Percentiles rank a stretch among this genome's conserved stretches.
Conservation (phyloP, 768 basidiomycete genomes). For the Lentinus brumalis region DNA sequence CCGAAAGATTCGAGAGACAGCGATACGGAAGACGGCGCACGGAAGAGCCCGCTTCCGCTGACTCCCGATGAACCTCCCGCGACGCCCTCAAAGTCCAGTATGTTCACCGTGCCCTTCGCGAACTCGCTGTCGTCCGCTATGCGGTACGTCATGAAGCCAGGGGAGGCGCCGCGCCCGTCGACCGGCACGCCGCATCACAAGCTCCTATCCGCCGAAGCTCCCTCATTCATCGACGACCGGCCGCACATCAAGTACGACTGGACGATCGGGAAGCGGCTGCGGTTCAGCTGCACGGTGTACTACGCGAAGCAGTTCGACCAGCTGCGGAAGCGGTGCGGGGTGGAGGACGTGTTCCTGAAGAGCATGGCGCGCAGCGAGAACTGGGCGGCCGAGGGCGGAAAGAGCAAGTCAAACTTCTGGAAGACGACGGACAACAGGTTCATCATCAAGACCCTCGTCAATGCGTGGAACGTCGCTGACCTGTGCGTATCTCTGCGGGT, state of each 20-base stretch:
- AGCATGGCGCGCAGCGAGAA: too few species aligned
- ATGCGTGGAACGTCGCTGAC: constrained; percentile 87
- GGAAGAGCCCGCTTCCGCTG: neutral
- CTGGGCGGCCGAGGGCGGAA: constrained; percentile 65
- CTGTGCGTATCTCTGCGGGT: constrained; percentile 48
- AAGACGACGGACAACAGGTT: constrained; percentile 77
- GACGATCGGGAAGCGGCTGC: constrained; percentile 71
- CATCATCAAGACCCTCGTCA: constrained; percentile 84
- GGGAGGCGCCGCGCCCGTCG: constrained; percentile 33
- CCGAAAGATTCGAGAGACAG: constrained; percentile 19
- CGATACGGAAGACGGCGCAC: constrained; percentile 6
- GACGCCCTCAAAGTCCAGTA: constrained; percentile 7
- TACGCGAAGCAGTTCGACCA: constrained; percentile 81
- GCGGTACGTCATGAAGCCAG: constrained; percentile 52
- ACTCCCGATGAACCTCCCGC: constrained; percentile 7
- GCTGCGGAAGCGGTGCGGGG: constrained; percentile 64
- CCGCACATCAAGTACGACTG: constrained; percentile 87
- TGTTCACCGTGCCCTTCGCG: constrained; percentile 46
- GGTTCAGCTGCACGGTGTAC: constrained; percentile 81
- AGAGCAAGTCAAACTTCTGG: constrained; percentile 82
- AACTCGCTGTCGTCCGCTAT: constrained; percentile 59
- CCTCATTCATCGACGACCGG: constrained; percentile 57
- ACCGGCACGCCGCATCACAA: constrained; percentile 49
- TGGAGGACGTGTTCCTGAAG: constrained; percentile 40
- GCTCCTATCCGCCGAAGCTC: constrained; percentile 41